Evolutionary conservation across 2,329 filamentous ascomycete genomes (phyloP).

Genomic region (Fusarium subtropicale): DNA sequence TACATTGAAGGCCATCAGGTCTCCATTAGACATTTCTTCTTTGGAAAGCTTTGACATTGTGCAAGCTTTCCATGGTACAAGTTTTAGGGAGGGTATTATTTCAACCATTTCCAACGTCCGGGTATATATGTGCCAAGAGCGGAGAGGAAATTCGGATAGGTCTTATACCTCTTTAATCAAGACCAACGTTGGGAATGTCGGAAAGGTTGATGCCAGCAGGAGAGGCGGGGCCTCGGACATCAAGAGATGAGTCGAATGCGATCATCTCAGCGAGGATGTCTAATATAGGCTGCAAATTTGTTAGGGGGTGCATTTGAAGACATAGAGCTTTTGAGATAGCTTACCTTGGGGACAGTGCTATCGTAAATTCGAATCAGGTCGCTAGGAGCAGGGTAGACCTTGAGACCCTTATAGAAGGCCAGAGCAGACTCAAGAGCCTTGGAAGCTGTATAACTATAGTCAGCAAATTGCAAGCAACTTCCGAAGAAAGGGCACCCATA

Average conservation of each 20-base stretch:
- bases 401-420: slow-evolving; percentile 97
- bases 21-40: slow-evolving; percentile 44
- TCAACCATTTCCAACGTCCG: slow-evolving; percentile 41
- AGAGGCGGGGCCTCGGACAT: slow-evolving; percentile 62
- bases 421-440: slow-evolving; percentile 85
- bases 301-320: slow-evolving; percentile 31
- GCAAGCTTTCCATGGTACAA: slow-evolving; percentile 27
- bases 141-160: slow-evolving; percentile 31
- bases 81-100: slow-evolving; percentile 31
- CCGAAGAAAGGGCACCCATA: slow-evolving; percentile 58
- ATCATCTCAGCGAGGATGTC: slow-evolving; percentile 99
- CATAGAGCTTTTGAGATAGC: not conserved
- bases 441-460: slow-evolving; percentile 61
- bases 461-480: slow-evolving; percentile 19
- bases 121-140: slow-evolving; percentile 33
- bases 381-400: slow-evolving; percentile 94
- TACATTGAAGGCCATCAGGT: slow-evolving; percentile 53
- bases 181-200: slow-evolving; percentile 64
- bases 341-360: slow-evolving; percentile 95
- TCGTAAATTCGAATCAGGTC: slow-evolving; percentile 98
- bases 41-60: slow-evolving; percentile 22
- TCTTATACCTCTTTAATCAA: slow-evolving; percentile 59
- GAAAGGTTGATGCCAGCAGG: slow-evolving; percentile 56
- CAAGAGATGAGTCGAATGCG: slow-evolving; percentile 82
- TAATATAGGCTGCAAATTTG: slow-evolving; percentile 77